Conservation (phyloP, 441 rosid species). For the Populus hybrid region DNA sequence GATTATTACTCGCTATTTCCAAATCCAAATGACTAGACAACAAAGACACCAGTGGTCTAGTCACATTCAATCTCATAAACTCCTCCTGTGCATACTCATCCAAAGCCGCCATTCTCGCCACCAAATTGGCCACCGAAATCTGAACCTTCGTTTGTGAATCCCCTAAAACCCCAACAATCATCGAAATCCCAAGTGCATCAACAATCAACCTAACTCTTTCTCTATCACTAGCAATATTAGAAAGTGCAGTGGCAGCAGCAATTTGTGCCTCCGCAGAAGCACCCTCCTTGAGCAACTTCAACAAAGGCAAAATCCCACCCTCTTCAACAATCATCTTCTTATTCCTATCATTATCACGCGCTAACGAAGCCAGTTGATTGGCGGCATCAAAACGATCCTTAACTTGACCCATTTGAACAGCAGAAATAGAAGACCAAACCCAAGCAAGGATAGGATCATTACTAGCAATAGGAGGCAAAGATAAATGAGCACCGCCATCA, state of each 20-base stretch:
- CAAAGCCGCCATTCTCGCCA: conserved; percentile 45
- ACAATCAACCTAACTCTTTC: conserved; percentile 38
- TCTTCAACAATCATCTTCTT: conserved; percentile 61
- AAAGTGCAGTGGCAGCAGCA: conserved; percentile 44
- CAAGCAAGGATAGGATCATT: conserved; percentile 66
- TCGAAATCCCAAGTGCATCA: conserved; percentile 33
- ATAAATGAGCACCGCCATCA: conserved; percentile 33
- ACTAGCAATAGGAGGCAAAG: conserved; percentile 63
- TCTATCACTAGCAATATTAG: conserved; percentile 32
- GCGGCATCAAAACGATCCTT: conserved; percentile 49
- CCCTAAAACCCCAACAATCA: conserved; percentile 43
- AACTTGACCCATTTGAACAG: conserved; percentile 48
- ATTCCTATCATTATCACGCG: conserved; percentile 50
- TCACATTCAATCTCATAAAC: conserved; percentile 43
- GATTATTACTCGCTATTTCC: conserved; percentile 23
- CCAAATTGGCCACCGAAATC: conserved; percentile 41
- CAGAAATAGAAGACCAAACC: conserved; percentile 57
- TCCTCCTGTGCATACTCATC: conserved; percentile 42
- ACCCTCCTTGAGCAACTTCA: conserved; percentile 54
- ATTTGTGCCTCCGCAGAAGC: conserved; percentile 47
- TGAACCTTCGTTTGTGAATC: conserved; percentile 46
- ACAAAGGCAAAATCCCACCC: conserved; percentile 47
- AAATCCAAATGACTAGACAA: conserved; percentile 37
- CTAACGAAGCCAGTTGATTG: conserved; percentile 49
- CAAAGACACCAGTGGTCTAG: conserved; percentile 41